A percentile compares a stretch with the other conserved stretches of the same genome.
Conservation (phyloP, 2,329 filamentous ascomycete genomes). For the Cercospora sojina region DNA sequence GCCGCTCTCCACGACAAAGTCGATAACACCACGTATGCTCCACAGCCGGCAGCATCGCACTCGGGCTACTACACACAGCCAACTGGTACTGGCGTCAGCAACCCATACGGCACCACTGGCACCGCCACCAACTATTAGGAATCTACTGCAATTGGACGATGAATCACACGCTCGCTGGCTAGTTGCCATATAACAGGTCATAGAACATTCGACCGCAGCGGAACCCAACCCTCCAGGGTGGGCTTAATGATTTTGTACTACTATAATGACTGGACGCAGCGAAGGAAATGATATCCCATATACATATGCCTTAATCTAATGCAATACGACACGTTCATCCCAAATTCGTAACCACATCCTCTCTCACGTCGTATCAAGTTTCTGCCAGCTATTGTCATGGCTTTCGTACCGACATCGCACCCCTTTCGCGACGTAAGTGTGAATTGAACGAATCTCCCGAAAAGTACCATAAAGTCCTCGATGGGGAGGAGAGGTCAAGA, state of each 20-base stretch:
- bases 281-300: slow-evolving; percentile 1
- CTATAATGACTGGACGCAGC: slow-evolving; percentile 1
- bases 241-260: not conserved
- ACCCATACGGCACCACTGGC: slow-evolving; percentile 39
- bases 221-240: not conserved
- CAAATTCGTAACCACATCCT: not conserved
- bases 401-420: not conserved
- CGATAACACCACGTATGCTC: slow-evolving; percentile 30
- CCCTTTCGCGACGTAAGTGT: not conserved
- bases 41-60: slow-evolving; percentile 33
- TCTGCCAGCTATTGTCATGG: not conserved
- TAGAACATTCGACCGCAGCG: not conserved
- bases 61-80: slow-evolving; percentile 50
- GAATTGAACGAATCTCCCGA: not conserved
- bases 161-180: not conserved
- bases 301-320: not conserved
- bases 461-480: no score
- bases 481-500: no score
- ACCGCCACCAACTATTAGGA: slow-evolving; percentile 36
- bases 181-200: slow-evolving; percentile 2
- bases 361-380: not conserved
- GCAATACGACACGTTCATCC: not conserved
- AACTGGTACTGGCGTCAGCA: slow-evolving; percentile 38
- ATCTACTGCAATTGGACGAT: not conserved
- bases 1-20: slow-evolving; percentile 33